Evolutionary conservation across 805 yeast species (phyloP).

Genomic region (Kuraishia ogatae): DNA sequence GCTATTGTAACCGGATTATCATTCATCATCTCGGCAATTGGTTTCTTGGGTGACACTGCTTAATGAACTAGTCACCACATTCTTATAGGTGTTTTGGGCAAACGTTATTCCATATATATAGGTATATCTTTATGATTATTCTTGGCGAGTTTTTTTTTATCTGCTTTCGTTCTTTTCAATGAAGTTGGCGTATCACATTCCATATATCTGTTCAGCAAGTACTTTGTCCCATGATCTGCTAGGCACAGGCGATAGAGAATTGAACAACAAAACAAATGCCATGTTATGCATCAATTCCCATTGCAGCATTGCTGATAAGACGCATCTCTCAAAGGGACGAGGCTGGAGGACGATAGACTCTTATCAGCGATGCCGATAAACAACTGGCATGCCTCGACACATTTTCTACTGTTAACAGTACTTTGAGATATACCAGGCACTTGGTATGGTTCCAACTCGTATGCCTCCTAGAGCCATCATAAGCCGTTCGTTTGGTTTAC

Average conservation of each 20-base stretch:
- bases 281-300: background rate
- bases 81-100: background rate
- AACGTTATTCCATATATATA: background rate
- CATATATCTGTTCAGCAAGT: background rate
- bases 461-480: too few relatives aligned
- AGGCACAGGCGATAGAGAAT: background rate
- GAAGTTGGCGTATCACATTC: background rate
- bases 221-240: background rate
- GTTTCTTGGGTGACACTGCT: conserved; percentile 45
- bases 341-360: background rate
- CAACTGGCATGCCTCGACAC: background rate
- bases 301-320: background rate
- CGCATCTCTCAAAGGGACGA: background rate
- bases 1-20: conserved; percentile 34
- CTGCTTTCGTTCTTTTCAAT: background rate
- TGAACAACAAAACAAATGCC: background rate
- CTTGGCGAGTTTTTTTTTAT: background rate
- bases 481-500: too few relatives aligned
- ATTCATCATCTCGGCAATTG: conserved; percentile 41
- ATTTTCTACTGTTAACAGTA: too few relatives aligned
- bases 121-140: background rate
- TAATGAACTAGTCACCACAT: conserved; percentile 5
- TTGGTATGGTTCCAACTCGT: too few relatives aligned
- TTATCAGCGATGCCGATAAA: background rate
- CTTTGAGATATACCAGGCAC: too few relatives aligned